phyloP scores from a whole-genome alignment of 148 eudicot species.

The Simmondsia chinensis region DNA sequence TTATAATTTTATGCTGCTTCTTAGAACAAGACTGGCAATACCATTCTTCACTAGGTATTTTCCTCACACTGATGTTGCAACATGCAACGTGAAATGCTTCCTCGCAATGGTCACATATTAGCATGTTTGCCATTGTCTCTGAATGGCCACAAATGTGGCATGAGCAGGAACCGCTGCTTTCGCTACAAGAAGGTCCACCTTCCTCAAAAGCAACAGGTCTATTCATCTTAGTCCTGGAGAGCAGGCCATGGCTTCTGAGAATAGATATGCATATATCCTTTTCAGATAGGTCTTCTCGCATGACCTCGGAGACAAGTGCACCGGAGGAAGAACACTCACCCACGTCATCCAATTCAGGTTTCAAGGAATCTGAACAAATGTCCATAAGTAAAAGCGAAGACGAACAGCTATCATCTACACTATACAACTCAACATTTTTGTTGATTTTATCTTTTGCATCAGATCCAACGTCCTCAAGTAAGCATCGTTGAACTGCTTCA shows the following conservation, averaged over 20 bases:
- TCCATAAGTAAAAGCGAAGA: conserved; percentile 65
- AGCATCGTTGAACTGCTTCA: conserved; percentile 25
- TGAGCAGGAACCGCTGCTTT: conserved; percentile 21
- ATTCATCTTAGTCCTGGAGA: conserved; percentile 20
- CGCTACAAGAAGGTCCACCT: conserved; percentile 16
- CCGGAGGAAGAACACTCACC: conserved; percentile 89
- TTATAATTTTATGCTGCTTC: conserved; percentile 50
- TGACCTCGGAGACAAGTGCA: conserved; percentile 27
- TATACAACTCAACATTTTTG: conserved; percentile 24
- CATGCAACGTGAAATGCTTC: conserved; percentile 75
- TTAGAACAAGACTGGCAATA: conserved; percentile 69
- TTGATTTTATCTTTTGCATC: conserved; percentile 23
- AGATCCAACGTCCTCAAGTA: conserved; percentile 24
- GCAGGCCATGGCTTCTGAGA: conserved; percentile 45
- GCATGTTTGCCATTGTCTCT: conserved; percentile 43
- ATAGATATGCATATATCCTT: conserved; percentile 53
- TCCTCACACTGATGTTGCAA: conserved; percentile 36
- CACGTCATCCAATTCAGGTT: conserved; percentile 55
- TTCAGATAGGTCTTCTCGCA: conserved; percentile 36
- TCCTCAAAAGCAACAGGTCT: conserved; percentile 12
- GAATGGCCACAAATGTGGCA: conserved; percentile 52
- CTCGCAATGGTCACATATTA: conserved; percentile 81
- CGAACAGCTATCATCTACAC: conserved; percentile 71
- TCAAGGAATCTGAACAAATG: conserved; percentile 34
- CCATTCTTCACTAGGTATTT: conserved; percentile 67